Conservation (phyloP, 23 red algal species). For the Pyropia yezoensis region DNA sequence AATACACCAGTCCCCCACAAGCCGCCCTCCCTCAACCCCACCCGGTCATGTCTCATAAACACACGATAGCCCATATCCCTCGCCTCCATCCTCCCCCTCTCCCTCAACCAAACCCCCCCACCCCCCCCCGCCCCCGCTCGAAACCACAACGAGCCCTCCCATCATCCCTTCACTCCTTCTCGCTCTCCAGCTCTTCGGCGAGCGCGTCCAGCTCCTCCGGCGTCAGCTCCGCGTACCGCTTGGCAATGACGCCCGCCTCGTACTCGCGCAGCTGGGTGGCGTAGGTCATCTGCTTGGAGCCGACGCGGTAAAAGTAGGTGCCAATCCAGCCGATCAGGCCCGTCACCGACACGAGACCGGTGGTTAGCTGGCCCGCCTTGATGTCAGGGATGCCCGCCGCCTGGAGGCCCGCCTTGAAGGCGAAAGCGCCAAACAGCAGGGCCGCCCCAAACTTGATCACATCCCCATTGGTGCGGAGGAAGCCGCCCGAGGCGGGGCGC, state of each 20-base stretch:
- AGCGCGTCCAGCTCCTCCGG: slow-evolving; percentile 76
- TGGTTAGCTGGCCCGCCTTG: slow-evolving; percentile 69
- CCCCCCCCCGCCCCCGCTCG: too few species aligned
- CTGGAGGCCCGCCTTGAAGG: slow-evolving; percentile 35
- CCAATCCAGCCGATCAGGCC: slow-evolving; percentile 56
- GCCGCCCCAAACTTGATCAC: slow-evolving; percentile 69
- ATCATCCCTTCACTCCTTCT: slow-evolving; percentile 9
- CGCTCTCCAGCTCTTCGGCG: slow-evolving; percentile 63
- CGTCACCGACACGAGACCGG: slow-evolving; percentile 54
- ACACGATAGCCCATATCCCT: too few species aligned
- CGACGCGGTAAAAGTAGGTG: slow-evolving; percentile 85
- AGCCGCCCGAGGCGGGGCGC: not conserved
- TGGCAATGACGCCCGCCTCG: slow-evolving; percentile 78
- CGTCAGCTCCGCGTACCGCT: slow-evolving; percentile 71
- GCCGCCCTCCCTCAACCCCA: too few species aligned
- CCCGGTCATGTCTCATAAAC: too few species aligned
- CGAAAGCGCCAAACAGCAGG: slow-evolving; percentile 23
- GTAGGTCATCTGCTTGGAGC: slow-evolving; percentile 93
- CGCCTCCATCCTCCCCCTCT: too few species aligned
- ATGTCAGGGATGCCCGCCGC: slow-evolving; percentile 31
- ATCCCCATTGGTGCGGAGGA: slow-evolving; percentile 69
- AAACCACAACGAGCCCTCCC: too few species aligned
- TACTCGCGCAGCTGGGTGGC: slow-evolving; percentile 92
- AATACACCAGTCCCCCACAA: too few species aligned
- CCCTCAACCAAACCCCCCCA: too few species aligned